These are phyloP conservation scores for Cajanus cajan DNA, from an alignment of 306 rosid genomes.

Conservation along the genomic window DNA sequence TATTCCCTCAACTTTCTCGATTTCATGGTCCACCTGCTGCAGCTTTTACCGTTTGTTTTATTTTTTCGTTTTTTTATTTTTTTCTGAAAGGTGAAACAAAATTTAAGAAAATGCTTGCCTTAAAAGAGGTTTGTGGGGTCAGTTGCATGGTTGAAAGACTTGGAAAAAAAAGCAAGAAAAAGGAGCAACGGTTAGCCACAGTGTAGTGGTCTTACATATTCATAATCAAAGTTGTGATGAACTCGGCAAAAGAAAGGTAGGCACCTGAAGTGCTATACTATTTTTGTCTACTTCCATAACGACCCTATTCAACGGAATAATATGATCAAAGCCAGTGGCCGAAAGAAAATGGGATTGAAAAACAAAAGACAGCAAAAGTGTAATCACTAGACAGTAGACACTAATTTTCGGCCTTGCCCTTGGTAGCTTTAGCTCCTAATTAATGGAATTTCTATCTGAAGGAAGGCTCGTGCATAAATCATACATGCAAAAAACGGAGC, in stretches of 20 bases:
- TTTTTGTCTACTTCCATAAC: not conserved
- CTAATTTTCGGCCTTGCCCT: too few relatives aligned
- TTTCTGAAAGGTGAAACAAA: not conserved
- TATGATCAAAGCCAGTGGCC: not conserved
- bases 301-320: not conserved
- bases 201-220: not conserved
- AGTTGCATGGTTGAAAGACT: not conserved
- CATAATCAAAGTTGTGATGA: not conserved
- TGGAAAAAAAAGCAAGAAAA: conserved; percentile 27
- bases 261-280: not conserved
- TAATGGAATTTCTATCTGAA: too few relatives aligned
- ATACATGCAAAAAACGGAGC: too few relatives aligned
- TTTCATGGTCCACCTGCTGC: not conserved
- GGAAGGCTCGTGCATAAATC: too few relatives aligned
- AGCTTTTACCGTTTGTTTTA: conserved; percentile 16
- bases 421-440: too few relatives aligned
- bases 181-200: conserved; percentile 23
- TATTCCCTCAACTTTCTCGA: not conserved
- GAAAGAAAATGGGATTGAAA: not conserved
- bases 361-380: not conserved
- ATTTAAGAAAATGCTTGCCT: not conserved
- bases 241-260: not conserved
- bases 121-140: not conserved
- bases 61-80: not conserved
- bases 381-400: too few relatives aligned